Base-by-base conservation (phyloP, 2,329 filamentous ascomycete genomes). In the Alternaria rosae region DNA sequence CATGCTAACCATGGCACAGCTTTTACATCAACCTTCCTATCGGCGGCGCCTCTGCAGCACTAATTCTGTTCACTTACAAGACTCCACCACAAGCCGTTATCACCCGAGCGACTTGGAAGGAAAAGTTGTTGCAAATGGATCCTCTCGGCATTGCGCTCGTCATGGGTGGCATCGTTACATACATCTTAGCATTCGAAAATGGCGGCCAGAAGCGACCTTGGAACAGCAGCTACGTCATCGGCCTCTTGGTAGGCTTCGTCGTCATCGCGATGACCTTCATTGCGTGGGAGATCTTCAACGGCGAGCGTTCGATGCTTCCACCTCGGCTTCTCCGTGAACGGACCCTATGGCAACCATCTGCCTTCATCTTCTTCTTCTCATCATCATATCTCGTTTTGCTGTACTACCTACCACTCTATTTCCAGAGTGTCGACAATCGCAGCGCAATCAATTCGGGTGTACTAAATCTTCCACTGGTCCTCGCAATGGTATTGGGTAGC, bases 351-450 rank as follows among this genome's bases (percentile, higher is more conserved):
- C 68, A 72, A 21, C 69, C 71, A 43, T 77, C 71, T 30, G 50
- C 75, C 7, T 83, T 74, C 64, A 69, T 75, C 11, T 76, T 82
- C 66, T 78, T 81, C 59, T 67, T 73, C 53, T 57, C 61, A 62
- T 80, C 80, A 10, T 52, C 62, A 12, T 82, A 78, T 61, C 76
- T 82, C 56, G 26, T 81, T 8, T 48, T 81, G 1, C 63, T 84
- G 6, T 84, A 83, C 72, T 84, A 82, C 64, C 71, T 84, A 1
- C 83, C 83, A 3, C 81, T 85, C 32, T 85, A 83, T 66, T 85
- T 85, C 72, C 84, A 85, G 67, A 73, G 76, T 1, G 76, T 84
- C 6, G 66, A 70, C n/a, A 72, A 73, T 44, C 71, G 74, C 8
- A 74, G 63, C 12, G 75, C 83, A 0, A 70, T 76, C 15, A 59